phyloP scores from a whole-genome alignment of 768 basidiomycete species.

The Suillus hirtellus region DNA sequence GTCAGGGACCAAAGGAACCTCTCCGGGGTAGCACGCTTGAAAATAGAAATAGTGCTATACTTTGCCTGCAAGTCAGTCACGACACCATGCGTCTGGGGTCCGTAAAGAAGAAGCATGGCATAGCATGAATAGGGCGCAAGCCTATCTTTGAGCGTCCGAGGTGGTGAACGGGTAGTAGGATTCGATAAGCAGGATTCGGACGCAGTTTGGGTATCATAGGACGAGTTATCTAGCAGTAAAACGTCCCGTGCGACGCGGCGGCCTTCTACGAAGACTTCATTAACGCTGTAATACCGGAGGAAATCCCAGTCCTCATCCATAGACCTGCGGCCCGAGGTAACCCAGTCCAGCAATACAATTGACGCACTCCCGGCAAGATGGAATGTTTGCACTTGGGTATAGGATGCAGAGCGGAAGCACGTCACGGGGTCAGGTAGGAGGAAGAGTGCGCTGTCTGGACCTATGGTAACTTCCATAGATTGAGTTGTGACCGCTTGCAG shows the following conservation, averaged over 20 bases:
- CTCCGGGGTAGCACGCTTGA: constrained; percentile 53
- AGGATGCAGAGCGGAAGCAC: constrained; percentile 82
- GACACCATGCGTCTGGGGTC: constrained; percentile 55
- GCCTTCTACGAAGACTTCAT: constrained; percentile 74
- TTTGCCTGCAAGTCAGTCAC: constrained; percentile 47
- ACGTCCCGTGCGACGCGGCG: constrained; percentile 74
- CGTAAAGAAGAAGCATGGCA: constrained; percentile 80
- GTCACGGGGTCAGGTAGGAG: constrained; percentile 93
- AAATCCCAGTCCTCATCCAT: constrained; percentile 91
- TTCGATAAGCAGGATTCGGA: constrained; percentile 14
- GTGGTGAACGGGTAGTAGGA: constrained; percentile 24
- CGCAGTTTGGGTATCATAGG: constrained; percentile 3
- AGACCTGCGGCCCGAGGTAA: constrained; percentile 83
- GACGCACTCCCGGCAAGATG: constrained; percentile 59
- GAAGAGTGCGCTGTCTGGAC: constrained; percentile 58
- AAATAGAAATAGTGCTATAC: constrained; percentile 62
- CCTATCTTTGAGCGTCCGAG: constrained; percentile 55
- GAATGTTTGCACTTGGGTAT: constrained; percentile 84
- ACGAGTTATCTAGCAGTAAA: constrained; percentile 64
- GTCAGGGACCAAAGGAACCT: constrained; percentile 84
- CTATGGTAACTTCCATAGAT: constrained; percentile 57
- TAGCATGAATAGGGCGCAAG: constrained; percentile 88
- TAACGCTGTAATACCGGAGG: constrained; percentile 78
- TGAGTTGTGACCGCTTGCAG: constrained; percentile 51
- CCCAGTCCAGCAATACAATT: constrained; percentile 83